Evolutionary conservation across 257 asterid genomes (phyloP).

Genomic region (Solanum microdontum): DNA sequence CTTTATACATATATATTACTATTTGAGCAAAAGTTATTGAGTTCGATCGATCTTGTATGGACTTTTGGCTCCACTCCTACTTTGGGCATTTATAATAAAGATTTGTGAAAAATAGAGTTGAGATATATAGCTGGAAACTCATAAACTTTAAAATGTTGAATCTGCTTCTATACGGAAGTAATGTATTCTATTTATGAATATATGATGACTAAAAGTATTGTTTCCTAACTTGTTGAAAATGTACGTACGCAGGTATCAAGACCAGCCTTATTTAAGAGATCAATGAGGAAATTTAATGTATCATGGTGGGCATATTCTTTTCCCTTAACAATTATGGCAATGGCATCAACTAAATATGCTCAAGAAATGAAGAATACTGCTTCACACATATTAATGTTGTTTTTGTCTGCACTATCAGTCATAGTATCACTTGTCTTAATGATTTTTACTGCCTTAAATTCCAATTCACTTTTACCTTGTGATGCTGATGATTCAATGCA

Average conservation of each 20-base stretch:
- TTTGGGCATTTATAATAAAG: not conserved
- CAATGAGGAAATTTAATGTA: constrained; percentile 4
- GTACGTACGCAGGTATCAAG: not conserved
- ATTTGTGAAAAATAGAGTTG: too few relatives aligned
- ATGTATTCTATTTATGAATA: not conserved
- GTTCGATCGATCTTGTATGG: accelerated
- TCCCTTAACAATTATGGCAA: constrained; percentile 1
- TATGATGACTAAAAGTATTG: not conserved
- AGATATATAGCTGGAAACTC: too few relatives aligned
- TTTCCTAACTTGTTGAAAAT: not conserved
- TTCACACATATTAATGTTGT: constrained; percentile 5
- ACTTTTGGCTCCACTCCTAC: not conserved
- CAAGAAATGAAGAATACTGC: not conserved
- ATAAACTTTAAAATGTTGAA: not conserved
- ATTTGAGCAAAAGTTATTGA: too few relatives aligned
- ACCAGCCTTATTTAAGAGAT: constrained; percentile 10
- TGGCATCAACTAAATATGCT: constrained; percentile 6
- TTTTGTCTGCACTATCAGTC: constrained; percentile 2
- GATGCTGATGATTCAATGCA: not conserved
- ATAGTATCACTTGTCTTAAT: not conserved
- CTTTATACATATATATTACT: accelerated
- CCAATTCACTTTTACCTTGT: not conserved
- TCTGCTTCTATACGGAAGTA: accelerated
- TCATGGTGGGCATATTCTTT: constrained; percentile 14
- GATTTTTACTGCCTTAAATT: not conserved